phyloP scores from a whole-genome alignment of 2,329 filamentous ascomycete species.

The Rutstroemia sp. region DNA sequence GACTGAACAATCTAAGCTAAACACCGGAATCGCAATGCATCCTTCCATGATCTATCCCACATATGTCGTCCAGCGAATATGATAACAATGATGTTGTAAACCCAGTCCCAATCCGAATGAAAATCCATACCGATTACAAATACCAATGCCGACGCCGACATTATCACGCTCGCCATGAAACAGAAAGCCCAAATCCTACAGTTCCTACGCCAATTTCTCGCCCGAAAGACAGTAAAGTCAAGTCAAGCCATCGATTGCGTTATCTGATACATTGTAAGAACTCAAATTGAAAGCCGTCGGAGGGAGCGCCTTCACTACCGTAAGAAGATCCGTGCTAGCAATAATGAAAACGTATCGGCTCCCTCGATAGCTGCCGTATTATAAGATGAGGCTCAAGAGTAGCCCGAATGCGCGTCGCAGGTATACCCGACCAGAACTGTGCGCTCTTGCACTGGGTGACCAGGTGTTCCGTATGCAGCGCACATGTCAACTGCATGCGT shows the following conservation, averaged over 20 bases:
- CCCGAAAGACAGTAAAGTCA: not conserved
- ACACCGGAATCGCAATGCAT: not conserved
- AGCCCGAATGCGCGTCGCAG: conserved; percentile 33
- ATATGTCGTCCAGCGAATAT: not conserved
- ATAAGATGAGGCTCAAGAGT: not conserved
- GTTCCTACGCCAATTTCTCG: not conserved
- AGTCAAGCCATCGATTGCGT: not conserved
- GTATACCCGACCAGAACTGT: conserved; percentile 64
- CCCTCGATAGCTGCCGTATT: not conserved
- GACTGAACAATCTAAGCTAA: not conserved
- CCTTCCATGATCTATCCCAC: not conserved
- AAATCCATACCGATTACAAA: no score
- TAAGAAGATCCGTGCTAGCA: not conserved
- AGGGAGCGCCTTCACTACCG: not conserved
- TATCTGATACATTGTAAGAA: not conserved
- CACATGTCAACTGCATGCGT: conserved; percentile 62
- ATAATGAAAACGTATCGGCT: no score
- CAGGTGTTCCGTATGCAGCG: conserved; percentile 51
- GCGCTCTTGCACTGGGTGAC: conserved; percentile 56
- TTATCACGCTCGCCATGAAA: not conserved
- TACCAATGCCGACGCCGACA: not conserved
- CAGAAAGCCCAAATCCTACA: not conserved
- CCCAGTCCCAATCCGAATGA: not conserved
- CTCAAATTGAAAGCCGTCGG: not conserved
- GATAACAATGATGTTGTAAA: not conserved